Percentiles rank a stretch among this genome's conserved stretches.
Conservation (phyloP, 139 green algal genomes). For the Chlamydomonas incerta region DNA sequence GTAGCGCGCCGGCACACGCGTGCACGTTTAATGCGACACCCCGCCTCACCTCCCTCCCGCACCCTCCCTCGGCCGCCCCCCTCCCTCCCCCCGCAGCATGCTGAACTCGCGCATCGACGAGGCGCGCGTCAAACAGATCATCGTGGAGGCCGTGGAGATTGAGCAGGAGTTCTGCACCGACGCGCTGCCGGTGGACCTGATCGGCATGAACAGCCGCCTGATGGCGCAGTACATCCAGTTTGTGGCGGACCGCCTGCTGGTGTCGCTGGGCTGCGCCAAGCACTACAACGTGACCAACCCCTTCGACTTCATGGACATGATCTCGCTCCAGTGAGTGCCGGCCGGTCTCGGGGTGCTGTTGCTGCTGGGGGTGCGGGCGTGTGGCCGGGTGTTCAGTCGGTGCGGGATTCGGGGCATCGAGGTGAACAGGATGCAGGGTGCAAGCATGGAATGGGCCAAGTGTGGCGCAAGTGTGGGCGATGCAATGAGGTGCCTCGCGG, state of each 20-base stretch:
- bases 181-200: constrained; percentile 66
- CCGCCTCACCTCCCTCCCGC: too few relatives aligned
- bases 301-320: constrained; percentile 98
- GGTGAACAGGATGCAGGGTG: too few relatives aligned
- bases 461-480: too few relatives aligned
- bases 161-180: constrained; percentile 92
- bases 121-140: constrained; percentile 80
- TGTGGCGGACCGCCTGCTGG: constrained; percentile 95
- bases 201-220: constrained; percentile 90
- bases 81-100: constrained; percentile 61
- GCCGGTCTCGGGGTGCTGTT: background rate
- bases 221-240: constrained; percentile 97
- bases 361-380: too few relatives aligned
- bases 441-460: too few relatives aligned
- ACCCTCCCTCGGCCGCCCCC: too few relatives aligned
- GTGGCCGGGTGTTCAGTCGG: too few relatives aligned
- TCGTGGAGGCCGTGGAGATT: constrained; percentile 93
- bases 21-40: too few relatives aligned
- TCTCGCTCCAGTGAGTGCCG: constrained; percentile 87
- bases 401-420: too few relatives aligned
- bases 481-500: too few relatives aligned
- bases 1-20: too few relatives aligned
- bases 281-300: constrained; percentile 88
- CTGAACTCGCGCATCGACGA: constrained; percentile 85
- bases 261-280: constrained; percentile 87